Evolutionary conservation across 345 rosid genomes (phyloP).

Genomic region (Linum usitatissimum): DNA sequence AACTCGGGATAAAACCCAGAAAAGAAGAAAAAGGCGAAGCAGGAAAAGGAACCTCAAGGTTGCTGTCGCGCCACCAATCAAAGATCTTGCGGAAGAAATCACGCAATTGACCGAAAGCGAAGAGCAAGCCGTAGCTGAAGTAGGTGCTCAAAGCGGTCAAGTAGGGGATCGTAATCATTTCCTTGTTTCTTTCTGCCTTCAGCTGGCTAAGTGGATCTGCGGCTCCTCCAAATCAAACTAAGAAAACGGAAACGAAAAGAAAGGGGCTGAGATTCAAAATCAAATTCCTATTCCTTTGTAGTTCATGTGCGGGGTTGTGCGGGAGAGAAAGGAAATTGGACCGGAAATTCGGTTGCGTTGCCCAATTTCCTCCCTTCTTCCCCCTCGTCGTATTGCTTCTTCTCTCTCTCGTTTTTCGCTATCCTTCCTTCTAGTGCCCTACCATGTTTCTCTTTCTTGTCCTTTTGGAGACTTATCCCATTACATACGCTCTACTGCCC

Average conservation of each 20-base stretch:
- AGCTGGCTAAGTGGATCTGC: neutral
- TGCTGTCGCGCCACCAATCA: conserved; percentile 45
- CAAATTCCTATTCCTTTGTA: neutral
- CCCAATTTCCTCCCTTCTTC: too few species aligned
- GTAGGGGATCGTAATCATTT: conserved; percentile 70
- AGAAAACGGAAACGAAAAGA: neutral
- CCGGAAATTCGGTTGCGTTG: too few species aligned
- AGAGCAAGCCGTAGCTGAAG: conserved; percentile 73
- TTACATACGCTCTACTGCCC: too few species aligned
- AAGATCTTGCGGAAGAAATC: conserved; percentile 59
- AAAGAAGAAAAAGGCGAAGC: neutral
- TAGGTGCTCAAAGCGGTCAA: conserved; percentile 61
- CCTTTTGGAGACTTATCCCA: too few species aligned
- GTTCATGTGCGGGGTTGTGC: too few species aligned
- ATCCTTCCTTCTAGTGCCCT: too few species aligned
- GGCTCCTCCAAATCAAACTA: neutral
- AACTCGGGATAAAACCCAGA: neutral
- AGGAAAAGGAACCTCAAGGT: conserved; percentile 38
- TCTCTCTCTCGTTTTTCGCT: too few species aligned
- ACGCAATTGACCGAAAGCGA: conserved; percentile 65
- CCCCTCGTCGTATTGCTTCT: too few species aligned
- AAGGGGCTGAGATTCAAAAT: neutral
- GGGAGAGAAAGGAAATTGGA: too few species aligned
- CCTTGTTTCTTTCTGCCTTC: neutral
- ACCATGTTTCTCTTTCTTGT: too few species aligned